Conservation (phyloP, 2,329 filamentous ascomycete species). For the Cercospora nicotianae region DNA sequence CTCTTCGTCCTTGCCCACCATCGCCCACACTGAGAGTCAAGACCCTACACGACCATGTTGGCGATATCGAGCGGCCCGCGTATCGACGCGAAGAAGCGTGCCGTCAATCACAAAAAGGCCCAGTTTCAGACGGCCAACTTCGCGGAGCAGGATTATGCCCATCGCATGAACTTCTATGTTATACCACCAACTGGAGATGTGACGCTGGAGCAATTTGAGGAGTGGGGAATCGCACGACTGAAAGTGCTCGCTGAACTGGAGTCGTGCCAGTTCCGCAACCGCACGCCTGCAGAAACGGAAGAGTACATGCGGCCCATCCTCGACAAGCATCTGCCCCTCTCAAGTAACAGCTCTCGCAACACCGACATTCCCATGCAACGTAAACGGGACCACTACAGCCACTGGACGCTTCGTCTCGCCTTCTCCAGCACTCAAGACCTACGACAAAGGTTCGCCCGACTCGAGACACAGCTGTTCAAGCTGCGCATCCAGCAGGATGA, state of each 20-base stretch:
- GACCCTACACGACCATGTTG: constrained; percentile 27
- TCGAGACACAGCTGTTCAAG: constrained; percentile 87
- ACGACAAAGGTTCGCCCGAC: constrained; percentile 77
- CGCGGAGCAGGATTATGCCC: constrained; percentile 75
- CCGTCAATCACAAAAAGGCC: constrained; percentile 72
- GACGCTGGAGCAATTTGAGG: constrained; percentile 94
- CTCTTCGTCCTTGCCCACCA: not conserved
- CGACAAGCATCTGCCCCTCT: constrained; percentile 81
- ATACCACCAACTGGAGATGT: constrained; percentile 89
- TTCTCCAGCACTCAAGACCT: constrained; percentile 91
- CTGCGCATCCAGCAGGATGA: constrained; percentile 79
- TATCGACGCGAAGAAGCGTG: constrained; percentile 70
- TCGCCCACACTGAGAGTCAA: not conserved
- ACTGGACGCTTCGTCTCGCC: constrained; percentile 92
- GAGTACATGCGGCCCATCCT: constrained; percentile 82
- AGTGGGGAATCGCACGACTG: constrained; percentile 94
- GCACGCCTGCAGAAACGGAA: constrained; percentile 75
- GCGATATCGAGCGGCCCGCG: constrained; percentile 37
- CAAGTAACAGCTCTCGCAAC: constrained; percentile 67
- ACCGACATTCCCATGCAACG: constrained; percentile 67
- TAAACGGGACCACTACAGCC: constrained; percentile 94
- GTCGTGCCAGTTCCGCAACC: constrained; percentile 93
- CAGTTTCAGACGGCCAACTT: constrained; percentile 79
- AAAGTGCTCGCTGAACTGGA: constrained; percentile 87
- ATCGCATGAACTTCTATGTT: constrained; percentile 89